A percentile compares a stretch with the other conserved stretches of the same genome.
These are phyloP conservation scores for Endoconidiophora laricicola DNA, from an alignment of 2,329 filamentous ascomycete genomes.

Conservation along the genomic window DNA sequence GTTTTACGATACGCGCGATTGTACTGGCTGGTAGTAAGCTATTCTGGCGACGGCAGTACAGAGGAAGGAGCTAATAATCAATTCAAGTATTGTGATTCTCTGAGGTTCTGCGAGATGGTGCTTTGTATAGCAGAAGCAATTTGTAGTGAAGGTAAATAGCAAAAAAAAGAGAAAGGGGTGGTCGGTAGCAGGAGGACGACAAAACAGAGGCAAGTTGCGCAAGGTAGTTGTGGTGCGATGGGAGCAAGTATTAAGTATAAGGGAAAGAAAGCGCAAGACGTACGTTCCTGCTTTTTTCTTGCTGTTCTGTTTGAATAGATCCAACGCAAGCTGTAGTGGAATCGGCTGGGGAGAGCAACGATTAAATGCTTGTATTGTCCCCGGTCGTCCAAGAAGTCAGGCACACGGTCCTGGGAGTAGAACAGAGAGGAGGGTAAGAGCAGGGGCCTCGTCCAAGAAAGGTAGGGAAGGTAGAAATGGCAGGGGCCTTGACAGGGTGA, in stretches of 20 bases:
- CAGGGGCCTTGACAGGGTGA: neutral
- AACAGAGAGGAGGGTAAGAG: neutral
- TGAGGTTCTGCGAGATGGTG: too few relatives aligned
- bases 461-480: too few relatives aligned
- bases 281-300: too few relatives aligned
- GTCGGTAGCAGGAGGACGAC: neutral
- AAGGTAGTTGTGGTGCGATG: neutral
- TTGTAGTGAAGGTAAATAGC: too few relatives aligned
- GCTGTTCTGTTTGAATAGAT: too few relatives aligned
- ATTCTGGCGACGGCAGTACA: too few relatives aligned
- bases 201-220: neutral
- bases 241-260: slow-evolving; percentile 1
- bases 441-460: neutral
- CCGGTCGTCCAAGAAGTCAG: neutral
- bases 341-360: slow-evolving; percentile 2
- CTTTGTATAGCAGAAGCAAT: too few relatives aligned
- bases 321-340: neutral
- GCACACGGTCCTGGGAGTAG: neutral
- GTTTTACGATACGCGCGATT: neutral
- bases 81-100: too few relatives aligned
- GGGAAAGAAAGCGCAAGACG: too few relatives aligned
- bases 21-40: too few relatives aligned
- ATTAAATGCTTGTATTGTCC: slow-evolving; percentile 2
- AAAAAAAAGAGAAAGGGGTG: neutral
- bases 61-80: too few relatives aligned